Conservation (phyloP, 2,329 filamentous ascomycete species). For the Cytospora leucostoma region DNA sequence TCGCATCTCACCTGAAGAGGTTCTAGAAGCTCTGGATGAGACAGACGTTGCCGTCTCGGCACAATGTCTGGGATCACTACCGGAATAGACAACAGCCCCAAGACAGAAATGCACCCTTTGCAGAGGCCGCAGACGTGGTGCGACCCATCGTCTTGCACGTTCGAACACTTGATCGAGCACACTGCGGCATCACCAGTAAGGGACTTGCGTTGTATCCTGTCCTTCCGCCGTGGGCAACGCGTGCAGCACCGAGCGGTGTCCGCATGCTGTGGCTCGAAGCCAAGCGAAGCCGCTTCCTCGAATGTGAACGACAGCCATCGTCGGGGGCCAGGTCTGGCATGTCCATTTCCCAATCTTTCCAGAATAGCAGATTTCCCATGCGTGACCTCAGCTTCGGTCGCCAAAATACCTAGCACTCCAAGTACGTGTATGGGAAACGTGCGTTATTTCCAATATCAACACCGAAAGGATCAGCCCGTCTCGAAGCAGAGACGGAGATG, state of each 20-base stretch:
- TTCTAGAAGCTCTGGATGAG: background rate
- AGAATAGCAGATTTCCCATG: background rate
- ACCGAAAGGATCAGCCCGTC: no score
- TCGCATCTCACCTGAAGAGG: background rate
- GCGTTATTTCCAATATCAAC: no score
- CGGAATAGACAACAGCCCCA: background rate
- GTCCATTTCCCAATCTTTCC: background rate
- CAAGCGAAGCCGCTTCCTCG: slow-evolving; percentile 7
- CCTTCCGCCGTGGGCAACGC: background rate
- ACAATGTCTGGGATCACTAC: background rate
- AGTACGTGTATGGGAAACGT: no score
- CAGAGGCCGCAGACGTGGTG: slow-evolving; percentile 10
- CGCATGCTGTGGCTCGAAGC: background rate
- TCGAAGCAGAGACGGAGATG: no score
- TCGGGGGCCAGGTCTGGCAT: background rate
- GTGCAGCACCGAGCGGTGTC: slow-evolving; percentile 15
- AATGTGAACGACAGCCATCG: background rate
- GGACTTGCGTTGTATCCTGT: background rate
- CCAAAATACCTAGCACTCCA: background rate
- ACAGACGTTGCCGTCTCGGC: slow-evolving; percentile 1
- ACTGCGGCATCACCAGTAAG: background rate
- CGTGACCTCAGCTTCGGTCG: background rate
- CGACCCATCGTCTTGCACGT: background rate
- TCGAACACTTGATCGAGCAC: background rate
- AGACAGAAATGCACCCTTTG: slow-evolving; percentile 1